Conservation (phyloP, 2,329 filamentous ascomycete genomes). For the Penicillium sp. region DNA sequence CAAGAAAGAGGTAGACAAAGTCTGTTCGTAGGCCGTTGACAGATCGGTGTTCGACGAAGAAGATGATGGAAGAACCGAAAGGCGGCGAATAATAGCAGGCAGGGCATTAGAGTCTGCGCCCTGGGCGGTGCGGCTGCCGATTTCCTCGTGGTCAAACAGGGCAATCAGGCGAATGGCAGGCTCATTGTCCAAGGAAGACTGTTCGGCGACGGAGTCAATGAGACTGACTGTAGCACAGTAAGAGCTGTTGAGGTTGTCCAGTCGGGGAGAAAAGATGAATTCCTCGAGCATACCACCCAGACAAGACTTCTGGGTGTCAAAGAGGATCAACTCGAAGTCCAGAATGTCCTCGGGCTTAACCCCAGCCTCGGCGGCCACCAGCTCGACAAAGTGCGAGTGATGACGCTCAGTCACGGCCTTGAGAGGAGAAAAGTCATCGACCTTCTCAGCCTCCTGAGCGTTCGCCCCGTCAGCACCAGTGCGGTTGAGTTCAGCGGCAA, state of each 20-base stretch:
- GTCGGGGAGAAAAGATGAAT: conserved; percentile 88
- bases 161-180: conserved; percentile 81
- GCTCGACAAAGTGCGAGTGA: conserved; percentile 77
- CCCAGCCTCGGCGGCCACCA: conserved; percentile 74
- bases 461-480: conserved; percentile 38
- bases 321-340: conserved; percentile 95
- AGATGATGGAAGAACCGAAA: conserved; percentile 69
- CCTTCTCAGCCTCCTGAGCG: conserved; percentile 32
- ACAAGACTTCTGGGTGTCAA: conserved; percentile 86
- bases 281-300: conserved; percentile 88
- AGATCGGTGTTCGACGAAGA: conserved; percentile 55
- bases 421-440: conserved; percentile 64
- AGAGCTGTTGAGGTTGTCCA: conserved; percentile 95
- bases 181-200: conserved; percentile 65
- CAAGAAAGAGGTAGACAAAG: conserved; percentile 82
- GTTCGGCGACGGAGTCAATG: conserved; percentile 65
- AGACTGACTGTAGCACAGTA: conserved; percentile 85
- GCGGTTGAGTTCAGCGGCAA: conserved; percentile 81
- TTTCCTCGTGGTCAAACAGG: conserved; percentile 97
- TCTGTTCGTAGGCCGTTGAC: conserved; percentile 86
- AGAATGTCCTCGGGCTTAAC: conserved; percentile 66
- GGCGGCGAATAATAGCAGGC: conserved; percentile 75
- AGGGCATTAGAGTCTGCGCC: conserved; percentile 90
- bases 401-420: conserved; percentile 75
- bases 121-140: conserved; percentile 86